Evolutionary conservation across 768 basidiomycete genomes (phyloP), one percentile per base, ranked within the genome.

Genomic region (Amanita exitialis): DNA sequence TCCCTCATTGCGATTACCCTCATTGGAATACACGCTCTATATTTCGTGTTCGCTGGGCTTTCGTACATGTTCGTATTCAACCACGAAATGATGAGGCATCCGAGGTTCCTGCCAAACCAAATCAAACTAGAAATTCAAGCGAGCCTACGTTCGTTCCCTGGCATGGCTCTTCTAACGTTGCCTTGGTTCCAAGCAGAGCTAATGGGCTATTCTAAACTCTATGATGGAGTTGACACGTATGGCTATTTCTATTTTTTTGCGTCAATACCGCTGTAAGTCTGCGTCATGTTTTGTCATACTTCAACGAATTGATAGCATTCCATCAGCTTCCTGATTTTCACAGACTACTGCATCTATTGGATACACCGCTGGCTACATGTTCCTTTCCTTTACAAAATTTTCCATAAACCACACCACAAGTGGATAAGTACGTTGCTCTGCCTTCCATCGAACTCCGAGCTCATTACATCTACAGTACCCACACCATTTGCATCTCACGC

Each of bases 391-490:
- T 99, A 99, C 75, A 98, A 95, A 64, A 69, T 75, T 51, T 59
- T 99, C 42, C 96, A 99, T 68, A 99, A 99, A 66, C 93, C 95
- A 1, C 96, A 99, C 65, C 96, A 99, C 77, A 94, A 90, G 68
- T 99, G 96, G 96, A 73, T 98, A 56, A 81, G 93, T 95, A 65
- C 51, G 28, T 15, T 44, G 3, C 36, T 37, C 20, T 45, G 34
- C 27, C 4, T 37, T 50, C 30, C 23, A 7, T 57, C 10, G 25
- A 39, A 44, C 23, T 37, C 7, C 25, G 7, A 32, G 36, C 45
- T 43, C 5, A 32, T 48, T 54, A 15, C 27, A 37, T 38, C 47
- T 16, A 0, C 61, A 96, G 93, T 99, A 54, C 94, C 96, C 4
- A 96, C 96, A 0, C 96, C 96, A 0, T 99, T 90, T 60, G 90